Base-by-base conservation (phyloP, 192 early-diverging fungal species). In the Entomortierella beljakovae region DNA sequence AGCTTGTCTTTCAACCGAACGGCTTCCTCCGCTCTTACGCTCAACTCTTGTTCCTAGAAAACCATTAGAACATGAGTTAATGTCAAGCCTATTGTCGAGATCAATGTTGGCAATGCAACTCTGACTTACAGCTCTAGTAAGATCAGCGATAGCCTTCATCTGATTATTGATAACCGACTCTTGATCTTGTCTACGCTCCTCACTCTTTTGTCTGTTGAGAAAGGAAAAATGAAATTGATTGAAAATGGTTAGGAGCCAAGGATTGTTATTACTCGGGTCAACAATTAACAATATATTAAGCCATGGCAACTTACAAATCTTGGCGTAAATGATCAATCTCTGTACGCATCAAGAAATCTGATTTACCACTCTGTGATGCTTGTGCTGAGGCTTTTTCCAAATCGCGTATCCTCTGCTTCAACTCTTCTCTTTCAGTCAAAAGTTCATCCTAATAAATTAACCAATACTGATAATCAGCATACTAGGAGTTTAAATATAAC, bases 321-420 rank as follows among this genome's bases (percentile, higher is more conserved):
- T 88, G 87, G 49, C 93, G 93, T 64, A 98, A 80, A 40, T 90
- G 90, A 35, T 95, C 94, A 65, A 96, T 96, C 80, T 98, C 96
- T 25, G 91, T 87, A 34, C 88, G 82, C 84, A 95, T 85, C 48
- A 97, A 68, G 68, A 96, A 96, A 61, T 98, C 95, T 22, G 89
- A 84, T 77, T 91, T 90, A 22, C 94, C 96, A 29, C 88, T 89
- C 69, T 94, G 89, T 57, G 89, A 83, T 22, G 91, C 87, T 20
- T 88, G 87, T 23, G 90, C 87, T 56, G 95, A 82, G 0, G 91
- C 85, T 29, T 81, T 82, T 72, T 97, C 95, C 82, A 95, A 84
- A 52, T 98, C 96, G 31, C 85, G 83, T 77, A 98, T 80, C 60
- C 91, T 85, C 28, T 68, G 77, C 67, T 91, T 88, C 20, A 95